Conservation (phyloP, 495 filamentous ascomycete species). For the Chaetomium fimeti region DNA sequence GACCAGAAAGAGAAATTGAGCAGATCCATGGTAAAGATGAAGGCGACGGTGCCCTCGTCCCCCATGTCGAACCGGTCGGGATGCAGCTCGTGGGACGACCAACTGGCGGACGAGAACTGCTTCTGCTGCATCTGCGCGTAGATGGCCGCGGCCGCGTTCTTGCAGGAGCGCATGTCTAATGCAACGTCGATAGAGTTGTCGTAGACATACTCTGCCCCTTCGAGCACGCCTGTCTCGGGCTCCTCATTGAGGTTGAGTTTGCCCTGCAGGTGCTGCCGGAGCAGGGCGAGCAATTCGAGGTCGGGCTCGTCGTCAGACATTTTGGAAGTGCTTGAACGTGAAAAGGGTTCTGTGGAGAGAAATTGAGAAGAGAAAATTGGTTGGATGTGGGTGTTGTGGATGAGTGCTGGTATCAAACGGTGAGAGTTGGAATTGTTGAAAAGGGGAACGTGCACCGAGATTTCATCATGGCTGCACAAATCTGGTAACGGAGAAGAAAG, state of each 20-base stretch:
- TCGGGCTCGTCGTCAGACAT: constrained; percentile 93
- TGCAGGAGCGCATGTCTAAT: constrained; percentile 71
- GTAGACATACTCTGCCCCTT: constrained; percentile 80
- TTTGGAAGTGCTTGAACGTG: constrained; percentile 11
- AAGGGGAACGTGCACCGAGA: constrained; percentile 12
- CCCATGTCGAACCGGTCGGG: constrained; percentile 60
- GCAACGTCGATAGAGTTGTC: constrained; percentile 93
- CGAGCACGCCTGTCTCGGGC: constrained; percentile 78
- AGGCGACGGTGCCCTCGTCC: constrained; percentile 74
- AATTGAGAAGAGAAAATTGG: not conserved
- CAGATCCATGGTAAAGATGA: constrained; percentile 95
- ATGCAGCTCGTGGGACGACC: constrained; percentile 89
- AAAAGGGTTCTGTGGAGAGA: not conserved
- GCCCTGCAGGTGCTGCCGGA: constrained; percentile 73
- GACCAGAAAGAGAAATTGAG: constrained; percentile 98
- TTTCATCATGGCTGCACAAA: not conserved
- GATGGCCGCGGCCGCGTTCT: constrained; percentile 75
- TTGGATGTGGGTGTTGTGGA: not conserved
- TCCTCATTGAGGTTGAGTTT: constrained; percentile 47
- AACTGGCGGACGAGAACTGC: constrained; percentile 75
- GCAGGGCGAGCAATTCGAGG: constrained; percentile 79
- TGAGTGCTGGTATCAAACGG: not conserved
- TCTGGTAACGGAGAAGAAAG: not conserved
- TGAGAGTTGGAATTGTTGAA: not conserved
- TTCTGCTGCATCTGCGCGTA: constrained; percentile 79